These are phyloP conservation scores for Trichosporon faecale DNA, from an alignment of 1,284 basidiomycete genomes.

Conservation along the genomic window DNA sequence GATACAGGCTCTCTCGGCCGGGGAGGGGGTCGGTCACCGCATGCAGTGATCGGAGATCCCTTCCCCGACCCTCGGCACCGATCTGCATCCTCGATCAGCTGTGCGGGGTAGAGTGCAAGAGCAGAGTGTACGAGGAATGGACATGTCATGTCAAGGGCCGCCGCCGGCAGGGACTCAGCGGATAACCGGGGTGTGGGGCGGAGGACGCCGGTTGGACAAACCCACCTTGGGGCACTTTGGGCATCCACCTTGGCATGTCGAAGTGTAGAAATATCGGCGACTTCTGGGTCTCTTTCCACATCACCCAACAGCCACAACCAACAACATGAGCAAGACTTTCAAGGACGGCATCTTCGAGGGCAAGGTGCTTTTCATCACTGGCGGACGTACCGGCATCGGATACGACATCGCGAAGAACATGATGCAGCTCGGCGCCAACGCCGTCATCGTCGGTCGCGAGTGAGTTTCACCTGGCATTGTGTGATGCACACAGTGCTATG, in stretches of 20 bases:
- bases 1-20: neutral
- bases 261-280: neutral
- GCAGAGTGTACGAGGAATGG: neutral
- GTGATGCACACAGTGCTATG: neutral
- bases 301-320: neutral
- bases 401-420: conserved; percentile 79
- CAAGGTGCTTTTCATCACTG: conserved; percentile 91
- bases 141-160: neutral
- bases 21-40: neutral
- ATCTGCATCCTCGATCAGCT: neutral
- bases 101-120: neutral
- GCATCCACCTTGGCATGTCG: neutral
- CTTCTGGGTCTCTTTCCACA: neutral
- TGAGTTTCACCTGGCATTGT: conserved; percentile 51
- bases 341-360: conserved; percentile 51
- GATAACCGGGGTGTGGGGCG: neutral
- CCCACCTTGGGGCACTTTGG: too few species aligned
- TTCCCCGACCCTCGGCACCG: neutral
- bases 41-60: neutral
- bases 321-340: conserved; percentile 19
- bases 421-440: conserved; percentile 80
- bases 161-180: neutral
- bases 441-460: conserved; percentile 83
- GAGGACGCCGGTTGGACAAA: neutral
- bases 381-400: conserved; percentile 83